phyloP scores from a whole-genome alignment of 345 rosid species.

The Syzygium jambos region DNA sequence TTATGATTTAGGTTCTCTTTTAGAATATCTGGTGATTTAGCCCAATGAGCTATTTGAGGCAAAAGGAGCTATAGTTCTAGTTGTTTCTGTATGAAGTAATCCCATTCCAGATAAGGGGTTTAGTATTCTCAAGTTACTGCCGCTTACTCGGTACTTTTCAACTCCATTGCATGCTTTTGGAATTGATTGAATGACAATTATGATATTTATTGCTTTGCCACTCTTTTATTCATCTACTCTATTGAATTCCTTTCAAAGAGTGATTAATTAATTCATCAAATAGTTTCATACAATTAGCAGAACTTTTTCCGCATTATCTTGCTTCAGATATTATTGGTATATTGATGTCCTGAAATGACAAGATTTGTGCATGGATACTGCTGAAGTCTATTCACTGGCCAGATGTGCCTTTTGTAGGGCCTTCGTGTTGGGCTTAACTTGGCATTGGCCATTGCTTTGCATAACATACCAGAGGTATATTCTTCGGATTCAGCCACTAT shows the following conservation, averaged over 20 bases:
- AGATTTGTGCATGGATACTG: not conserved
- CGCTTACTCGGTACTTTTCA: not conserved
- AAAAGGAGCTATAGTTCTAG: not conserved
- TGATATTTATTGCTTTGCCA: not conserved
- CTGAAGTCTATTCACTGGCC: constrained; percentile 3
- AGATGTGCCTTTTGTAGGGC: constrained; percentile 39
- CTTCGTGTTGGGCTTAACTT: constrained; percentile 90
- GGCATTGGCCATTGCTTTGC: constrained; percentile 96
- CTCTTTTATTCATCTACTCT: not conserved
- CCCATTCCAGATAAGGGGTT: not conserved
- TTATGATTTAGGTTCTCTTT: not conserved
- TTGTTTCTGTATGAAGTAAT: not conserved
- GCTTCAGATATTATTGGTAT: not conserved
- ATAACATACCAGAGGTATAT: constrained; percentile 94
- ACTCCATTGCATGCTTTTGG: not conserved
- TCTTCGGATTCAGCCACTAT: constrained; percentile 1
- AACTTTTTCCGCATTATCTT: not conserved
- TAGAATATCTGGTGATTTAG: not conserved
- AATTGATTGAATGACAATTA: not conserved
- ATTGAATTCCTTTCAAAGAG: not conserved
- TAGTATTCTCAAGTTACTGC: not conserved
- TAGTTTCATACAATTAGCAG: not conserved
- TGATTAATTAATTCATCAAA: not conserved
- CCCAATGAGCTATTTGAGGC: not conserved
- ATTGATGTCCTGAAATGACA: not conserved